Evolutionary conservation across 2,329 filamentous ascomycete species (phyloP).

Genomic region (Pochonia chlamydosporia): DNA sequence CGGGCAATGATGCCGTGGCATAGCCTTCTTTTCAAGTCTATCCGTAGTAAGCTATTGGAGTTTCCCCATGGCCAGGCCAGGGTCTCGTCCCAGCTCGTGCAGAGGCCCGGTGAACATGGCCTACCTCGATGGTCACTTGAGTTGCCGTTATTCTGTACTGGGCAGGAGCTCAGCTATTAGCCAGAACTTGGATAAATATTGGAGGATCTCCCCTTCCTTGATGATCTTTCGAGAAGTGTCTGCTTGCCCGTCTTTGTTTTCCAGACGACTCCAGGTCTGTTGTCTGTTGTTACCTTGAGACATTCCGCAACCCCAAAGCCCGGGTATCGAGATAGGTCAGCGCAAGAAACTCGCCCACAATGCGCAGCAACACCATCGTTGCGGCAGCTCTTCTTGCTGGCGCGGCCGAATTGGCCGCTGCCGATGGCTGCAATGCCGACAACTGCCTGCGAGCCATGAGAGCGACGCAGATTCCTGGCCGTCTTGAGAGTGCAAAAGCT

Average conservation of each 20-base stretch:
- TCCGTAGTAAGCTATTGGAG: neutral
- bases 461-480: conserved; percentile 25
- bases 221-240: neutral
- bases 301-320: neutral
- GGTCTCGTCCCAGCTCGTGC: neutral
- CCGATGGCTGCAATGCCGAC: conserved; percentile 25
- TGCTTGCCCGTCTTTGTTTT: neutral
- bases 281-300: neutral
- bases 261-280: neutral
- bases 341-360: neutral
- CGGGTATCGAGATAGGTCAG: neutral
- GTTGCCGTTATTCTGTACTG: too few relatives aligned
- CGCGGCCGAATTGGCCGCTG: conserved; percentile 1
- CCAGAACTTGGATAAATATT: neutral
- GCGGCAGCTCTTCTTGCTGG: conserved; percentile 7
- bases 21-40: neutral
- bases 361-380: conserved; percentile 3
- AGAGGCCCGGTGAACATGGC: neutral
- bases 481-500: conserved; percentile 23
- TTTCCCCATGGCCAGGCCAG: too few relatives aligned
- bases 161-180: neutral
- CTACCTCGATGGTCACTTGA: neutral
- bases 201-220: neutral
- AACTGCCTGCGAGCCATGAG: conserved; percentile 32
- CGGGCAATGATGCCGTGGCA: neutral